Evolutionary conservation across 1,284 basidiomycete species (phyloP).

Genomic region (Austroboletus rostrupii): DNA sequence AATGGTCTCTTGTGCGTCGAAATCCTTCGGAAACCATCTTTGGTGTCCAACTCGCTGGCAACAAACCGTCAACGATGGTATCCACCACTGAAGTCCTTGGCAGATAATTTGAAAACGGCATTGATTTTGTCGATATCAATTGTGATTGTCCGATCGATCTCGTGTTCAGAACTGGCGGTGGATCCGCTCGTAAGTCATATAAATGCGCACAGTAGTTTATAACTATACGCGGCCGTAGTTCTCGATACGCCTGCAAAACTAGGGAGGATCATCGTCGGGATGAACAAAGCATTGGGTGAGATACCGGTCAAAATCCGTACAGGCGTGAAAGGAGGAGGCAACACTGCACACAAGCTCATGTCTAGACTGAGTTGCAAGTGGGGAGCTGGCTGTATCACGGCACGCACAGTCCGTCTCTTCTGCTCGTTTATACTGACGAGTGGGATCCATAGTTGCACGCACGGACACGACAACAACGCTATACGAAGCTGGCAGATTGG

Average conservation of each 20-base stretch:
- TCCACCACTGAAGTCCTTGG: conserved; percentile 83
- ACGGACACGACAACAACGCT: conserved; percentile 86
- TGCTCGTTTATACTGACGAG: conserved; percentile 1
- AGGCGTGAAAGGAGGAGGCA: conserved; percentile 83
- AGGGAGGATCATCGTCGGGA: conserved; percentile 85
- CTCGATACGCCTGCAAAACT: conserved; percentile 82
- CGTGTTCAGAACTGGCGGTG: conserved; percentile 89
- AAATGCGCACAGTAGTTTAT: neutral
- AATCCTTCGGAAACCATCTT: conserved; percentile 89
- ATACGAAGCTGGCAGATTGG: conserved; percentile 87
- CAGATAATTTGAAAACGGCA: conserved; percentile 56
- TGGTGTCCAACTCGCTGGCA: conserved; percentile 85
- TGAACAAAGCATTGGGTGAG: conserved; percentile 88
- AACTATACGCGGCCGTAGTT: conserved; percentile 40
- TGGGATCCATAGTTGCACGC: conserved; percentile 74
- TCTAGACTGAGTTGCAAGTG: conserved; percentile 78
- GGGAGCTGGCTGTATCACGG: conserved; percentile 78
- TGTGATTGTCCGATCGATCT: conserved; percentile 97
- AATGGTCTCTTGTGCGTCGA: conserved; percentile 86
- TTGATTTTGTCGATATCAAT: conserved; percentile 95
- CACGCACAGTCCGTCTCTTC: conserved; percentile 30
- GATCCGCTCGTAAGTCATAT: conserved; percentile 69
- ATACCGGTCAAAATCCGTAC: conserved; percentile 93
- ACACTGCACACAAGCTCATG: conserved; percentile 91
- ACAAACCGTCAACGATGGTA: conserved; percentile 72